Evolutionary conservation across 1,284 basidiomycete species (phyloP).

Genomic region (Naganishia albida): DNA sequence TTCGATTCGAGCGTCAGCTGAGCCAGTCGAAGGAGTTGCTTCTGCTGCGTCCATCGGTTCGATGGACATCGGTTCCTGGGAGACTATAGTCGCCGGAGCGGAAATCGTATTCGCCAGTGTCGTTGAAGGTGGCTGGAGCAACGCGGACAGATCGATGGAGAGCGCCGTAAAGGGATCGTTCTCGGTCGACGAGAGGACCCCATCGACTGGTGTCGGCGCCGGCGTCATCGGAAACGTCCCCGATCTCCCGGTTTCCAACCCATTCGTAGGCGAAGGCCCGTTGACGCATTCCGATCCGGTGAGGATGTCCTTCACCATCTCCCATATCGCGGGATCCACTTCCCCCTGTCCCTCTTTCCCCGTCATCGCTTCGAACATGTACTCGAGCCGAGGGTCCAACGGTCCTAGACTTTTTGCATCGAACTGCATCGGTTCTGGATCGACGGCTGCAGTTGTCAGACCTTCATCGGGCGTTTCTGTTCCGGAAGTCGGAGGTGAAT

Average conservation of each 20-base stretch:
- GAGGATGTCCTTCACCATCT: conserved; percentile 15
- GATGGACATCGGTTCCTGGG: too few species aligned
- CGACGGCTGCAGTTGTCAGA: too few species aligned
- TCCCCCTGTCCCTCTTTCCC: conserved; percentile 1
- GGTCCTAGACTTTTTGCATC: too few species aligned
- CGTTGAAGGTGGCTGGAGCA: too few species aligned
- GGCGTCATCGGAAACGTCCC: background rate
- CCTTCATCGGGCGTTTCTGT: background rate
- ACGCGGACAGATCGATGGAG: conserved; percentile 12
- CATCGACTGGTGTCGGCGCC: background rate
- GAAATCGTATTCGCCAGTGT: too few species aligned
- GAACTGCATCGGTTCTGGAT: too few species aligned
- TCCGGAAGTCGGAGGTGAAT: background rate
- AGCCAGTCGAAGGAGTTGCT: background rate
- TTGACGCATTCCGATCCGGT: background rate
- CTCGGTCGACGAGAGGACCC: too few species aligned
- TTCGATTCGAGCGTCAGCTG: too few species aligned
- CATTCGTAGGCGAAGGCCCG: background rate
- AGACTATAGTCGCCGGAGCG: too few species aligned
- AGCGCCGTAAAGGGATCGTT: conserved; percentile 1
- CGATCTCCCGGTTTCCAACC: background rate
- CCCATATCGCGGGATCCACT: conserved; percentile 10
- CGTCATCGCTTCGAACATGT: conserved; percentile 19
- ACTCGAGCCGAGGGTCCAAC: background rate
- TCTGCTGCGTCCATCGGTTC: background rate